Evolutionary conservation across 257 asterid genomes (phyloP).

Genomic region (Solanum chiquidenum): DNA sequence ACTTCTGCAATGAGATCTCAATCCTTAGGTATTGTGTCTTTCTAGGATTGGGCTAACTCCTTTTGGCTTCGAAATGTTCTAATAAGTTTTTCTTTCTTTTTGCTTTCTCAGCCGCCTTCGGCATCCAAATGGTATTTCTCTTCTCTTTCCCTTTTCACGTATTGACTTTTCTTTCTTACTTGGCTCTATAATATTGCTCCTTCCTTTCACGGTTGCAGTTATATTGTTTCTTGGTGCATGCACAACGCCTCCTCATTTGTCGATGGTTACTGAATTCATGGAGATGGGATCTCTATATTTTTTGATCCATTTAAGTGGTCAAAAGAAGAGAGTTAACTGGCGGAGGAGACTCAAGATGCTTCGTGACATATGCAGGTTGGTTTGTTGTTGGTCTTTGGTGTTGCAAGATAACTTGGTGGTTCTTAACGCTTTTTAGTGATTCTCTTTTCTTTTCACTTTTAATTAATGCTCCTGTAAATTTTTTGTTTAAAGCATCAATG

Average conservation of each 20-base stretch:
- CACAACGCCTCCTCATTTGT: conserved; percentile 84
- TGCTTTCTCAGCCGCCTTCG: conserved; percentile 78
- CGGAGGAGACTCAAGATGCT: conserved; percentile 86
- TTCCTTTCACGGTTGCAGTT: conserved; percentile 35
- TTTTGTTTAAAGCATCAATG: background rate
- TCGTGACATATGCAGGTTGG: conserved; percentile 98
- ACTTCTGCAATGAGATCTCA: conserved; percentile 92
- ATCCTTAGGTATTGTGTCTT: conserved; percentile 60
- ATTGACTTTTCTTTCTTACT: background rate
- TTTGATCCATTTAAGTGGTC: conserved; percentile 88
- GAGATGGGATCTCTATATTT: conserved; percentile 92
- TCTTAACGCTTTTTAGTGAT: background rate
- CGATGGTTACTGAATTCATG: conserved; percentile 94
- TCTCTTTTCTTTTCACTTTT: background rate
- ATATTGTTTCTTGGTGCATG: conserved; percentile 97
- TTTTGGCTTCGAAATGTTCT: conserved; percentile 18
- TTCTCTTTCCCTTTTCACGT: conserved; percentile 6
- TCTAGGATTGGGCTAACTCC: background rate
- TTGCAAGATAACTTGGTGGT: background rate
- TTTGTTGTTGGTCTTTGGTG: background rate
- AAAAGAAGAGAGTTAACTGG: conserved; percentile 85
- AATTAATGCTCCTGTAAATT: background rate
- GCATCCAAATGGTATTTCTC: conserved; percentile 86
- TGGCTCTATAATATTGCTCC: background rate
- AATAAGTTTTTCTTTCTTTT: conserved; percentile 17